These are phyloP conservation scores for Talaromyces sp. DNA, from an alignment of 2,329 filamentous ascomycete species.

Conservation along the genomic window DNA sequence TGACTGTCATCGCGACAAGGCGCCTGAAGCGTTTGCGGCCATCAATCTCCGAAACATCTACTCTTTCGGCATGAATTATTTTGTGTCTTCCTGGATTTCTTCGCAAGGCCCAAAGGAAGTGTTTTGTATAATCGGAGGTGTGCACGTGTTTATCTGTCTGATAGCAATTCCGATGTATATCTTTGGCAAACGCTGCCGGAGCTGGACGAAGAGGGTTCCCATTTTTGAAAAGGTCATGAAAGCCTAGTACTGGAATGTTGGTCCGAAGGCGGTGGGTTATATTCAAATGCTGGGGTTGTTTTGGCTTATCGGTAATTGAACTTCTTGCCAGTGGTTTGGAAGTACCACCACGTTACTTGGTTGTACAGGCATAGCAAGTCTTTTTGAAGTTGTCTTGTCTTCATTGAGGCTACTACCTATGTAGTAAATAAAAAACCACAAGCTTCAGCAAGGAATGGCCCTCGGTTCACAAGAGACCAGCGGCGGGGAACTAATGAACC, in stretches of 20 bases:
- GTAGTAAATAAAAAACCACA: too few species aligned
- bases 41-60: conserved; percentile 26
- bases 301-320: not conserved
- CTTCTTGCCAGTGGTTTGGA: not conserved
- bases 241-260: not conserved
- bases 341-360: too few species aligned
- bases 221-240: not conserved
- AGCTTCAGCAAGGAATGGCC: too few species aligned
- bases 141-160: conserved; percentile 31
- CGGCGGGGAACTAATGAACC: too few species aligned
- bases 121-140: conserved; percentile 28
- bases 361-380: too few species aligned
- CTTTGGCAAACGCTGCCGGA: conserved; percentile 28
- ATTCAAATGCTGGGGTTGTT: not conserved
- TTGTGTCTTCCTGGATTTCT: conserved; percentile 25
- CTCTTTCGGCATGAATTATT: conserved; percentile 27
- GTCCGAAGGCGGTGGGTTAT: not conserved
- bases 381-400: too few species aligned
- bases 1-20: conserved; percentile 30
- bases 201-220: conserved; percentile 15
- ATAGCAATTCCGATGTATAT: conserved; percentile 30
- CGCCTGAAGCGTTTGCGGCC: conserved; percentile 24
- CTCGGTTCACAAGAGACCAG: too few species aligned
- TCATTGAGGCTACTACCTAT: too few species aligned
- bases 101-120: conserved; percentile 21